A percentile compares a stretch with the other conserved stretches of the same genome.
phyloP scores from a whole-genome alignment of 1,284 basidiomycete genomes.

The Chiua sp. region DNA sequence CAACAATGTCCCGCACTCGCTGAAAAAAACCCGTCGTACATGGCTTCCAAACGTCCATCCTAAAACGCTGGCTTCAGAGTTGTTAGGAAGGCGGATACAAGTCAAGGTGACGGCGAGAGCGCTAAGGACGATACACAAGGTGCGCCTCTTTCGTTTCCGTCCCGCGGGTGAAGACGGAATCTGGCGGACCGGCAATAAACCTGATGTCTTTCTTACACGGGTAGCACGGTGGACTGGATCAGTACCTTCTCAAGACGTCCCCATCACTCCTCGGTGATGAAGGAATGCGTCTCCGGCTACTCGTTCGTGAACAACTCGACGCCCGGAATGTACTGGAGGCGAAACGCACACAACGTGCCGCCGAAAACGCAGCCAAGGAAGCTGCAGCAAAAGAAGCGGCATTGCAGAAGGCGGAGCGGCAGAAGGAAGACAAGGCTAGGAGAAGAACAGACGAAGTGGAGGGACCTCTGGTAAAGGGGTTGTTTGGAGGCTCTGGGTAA shows the following conservation, averaged over 20 bases:
- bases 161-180: not conserved
- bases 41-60: conserved; percentile 90
- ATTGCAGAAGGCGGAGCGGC: conserved; percentile 11
- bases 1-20: conserved; percentile 92
- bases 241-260: conserved; percentile 73
- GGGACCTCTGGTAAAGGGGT: conserved; percentile 17
- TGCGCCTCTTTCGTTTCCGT: conserved; percentile 32
- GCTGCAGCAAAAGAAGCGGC: conserved; percentile 12
- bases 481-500: conserved; percentile 21
- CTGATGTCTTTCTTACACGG: not conserved
- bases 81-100: conserved; percentile 59
- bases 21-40: conserved; percentile 87
- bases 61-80: conserved; percentile 73
- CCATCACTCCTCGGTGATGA: conserved; percentile 71
- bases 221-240: conserved; percentile 80
- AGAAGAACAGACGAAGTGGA: conserved; percentile 13
- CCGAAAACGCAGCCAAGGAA: conserved; percentile 27
- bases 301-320: conserved; percentile 54
- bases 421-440: conserved; percentile 13
- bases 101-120: conserved; percentile 79
- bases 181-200: not conserved
- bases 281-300: conserved; percentile 74
- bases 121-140: conserved; percentile 82
- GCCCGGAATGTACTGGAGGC: conserved; percentile 29
- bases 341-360: conserved; percentile 13